Conservation (phyloP, 2,329 filamentous ascomycete species). For the Penicillium paneum region DNA sequence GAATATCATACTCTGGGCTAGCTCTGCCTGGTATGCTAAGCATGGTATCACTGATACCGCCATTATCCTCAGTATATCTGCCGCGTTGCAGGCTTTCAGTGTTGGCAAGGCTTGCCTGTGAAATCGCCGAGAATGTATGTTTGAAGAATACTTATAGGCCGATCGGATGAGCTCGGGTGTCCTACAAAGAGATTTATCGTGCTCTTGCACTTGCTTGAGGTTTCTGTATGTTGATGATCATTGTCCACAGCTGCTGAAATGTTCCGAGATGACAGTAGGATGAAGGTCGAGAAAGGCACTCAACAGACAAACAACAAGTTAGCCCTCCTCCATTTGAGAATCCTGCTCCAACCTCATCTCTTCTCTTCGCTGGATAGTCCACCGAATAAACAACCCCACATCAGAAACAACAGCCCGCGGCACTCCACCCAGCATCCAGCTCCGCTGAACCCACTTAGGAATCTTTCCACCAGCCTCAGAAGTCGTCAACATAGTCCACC, state of each 20-base stretch:
- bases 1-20: conserved; percentile 28
- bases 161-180: neutral
- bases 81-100: conserved; percentile 25
- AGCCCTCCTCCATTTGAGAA: neutral
- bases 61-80: conserved; percentile 19
- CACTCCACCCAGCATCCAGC: conserved; percentile 36
- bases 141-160: neutral
- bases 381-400: conserved; percentile 40
- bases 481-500: conserved; percentile 40
- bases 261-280: neutral
- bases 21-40: conserved; percentile 31
- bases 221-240: neutral
- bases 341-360: neutral
- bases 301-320: neutral
- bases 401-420: conserved; percentile 38
- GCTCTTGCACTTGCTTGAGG: neutral
- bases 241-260: neutral
- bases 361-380: conserved; percentile 23
- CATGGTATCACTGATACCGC: conserved; percentile 26
- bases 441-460: conserved; percentile 38
- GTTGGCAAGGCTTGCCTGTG: conserved; percentile 15
- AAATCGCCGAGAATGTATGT: neutral
- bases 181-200: neutral
- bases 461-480: conserved; percentile 38
- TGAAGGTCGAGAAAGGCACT: neutral